Percentiles rank a stretch among this genome's conserved stretches.
Conservation (phyloP, 2,329 filamentous ascomycete genomes). For the Paracorniculantispora psalliotae region DNA sequence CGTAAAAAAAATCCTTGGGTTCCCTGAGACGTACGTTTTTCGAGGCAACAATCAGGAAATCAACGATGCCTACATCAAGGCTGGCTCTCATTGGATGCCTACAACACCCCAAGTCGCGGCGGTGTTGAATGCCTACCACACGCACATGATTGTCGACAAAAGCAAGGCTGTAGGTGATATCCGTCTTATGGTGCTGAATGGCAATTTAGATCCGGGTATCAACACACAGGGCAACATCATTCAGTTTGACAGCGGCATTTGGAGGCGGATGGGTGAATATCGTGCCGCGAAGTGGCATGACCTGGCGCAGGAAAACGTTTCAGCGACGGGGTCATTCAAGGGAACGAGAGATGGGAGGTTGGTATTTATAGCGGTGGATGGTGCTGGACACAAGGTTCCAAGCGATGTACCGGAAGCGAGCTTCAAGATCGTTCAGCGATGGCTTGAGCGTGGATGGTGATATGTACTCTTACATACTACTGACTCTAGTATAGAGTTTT, state of each 20-base stretch:
- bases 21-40: conserved; percentile 66
- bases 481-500: too few relatives aligned
- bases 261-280: conserved; percentile 39
- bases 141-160: background rate
- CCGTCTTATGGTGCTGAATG: conserved; percentile 19
- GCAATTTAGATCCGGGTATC: conserved; percentile 18
- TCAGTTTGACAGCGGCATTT: too few relatives aligned
- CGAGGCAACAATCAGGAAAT: conserved; percentile 92
- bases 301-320: conserved; percentile 12
- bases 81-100: background rate
- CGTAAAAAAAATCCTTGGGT: conserved; percentile 19
- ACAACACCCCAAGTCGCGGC: conserved; percentile 13
- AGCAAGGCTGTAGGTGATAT: conserved; percentile 15
- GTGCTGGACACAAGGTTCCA: conserved; percentile 19
- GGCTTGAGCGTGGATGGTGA: too few relatives aligned
- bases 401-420: conserved; percentile 19
- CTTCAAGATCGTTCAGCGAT: conserved; percentile 18
- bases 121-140: conserved; percentile 14
- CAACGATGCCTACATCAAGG: conserved; percentile 52
- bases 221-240: conserved; percentile 24
- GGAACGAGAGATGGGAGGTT: conserved; percentile 14
- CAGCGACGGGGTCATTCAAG: conserved; percentile 18
- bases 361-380: conserved; percentile 19
- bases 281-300: conserved; percentile 23
- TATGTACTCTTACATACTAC: too few relatives aligned